Conservation (phyloP, 208 protist species). For the Lotmaria passim region DNA sequence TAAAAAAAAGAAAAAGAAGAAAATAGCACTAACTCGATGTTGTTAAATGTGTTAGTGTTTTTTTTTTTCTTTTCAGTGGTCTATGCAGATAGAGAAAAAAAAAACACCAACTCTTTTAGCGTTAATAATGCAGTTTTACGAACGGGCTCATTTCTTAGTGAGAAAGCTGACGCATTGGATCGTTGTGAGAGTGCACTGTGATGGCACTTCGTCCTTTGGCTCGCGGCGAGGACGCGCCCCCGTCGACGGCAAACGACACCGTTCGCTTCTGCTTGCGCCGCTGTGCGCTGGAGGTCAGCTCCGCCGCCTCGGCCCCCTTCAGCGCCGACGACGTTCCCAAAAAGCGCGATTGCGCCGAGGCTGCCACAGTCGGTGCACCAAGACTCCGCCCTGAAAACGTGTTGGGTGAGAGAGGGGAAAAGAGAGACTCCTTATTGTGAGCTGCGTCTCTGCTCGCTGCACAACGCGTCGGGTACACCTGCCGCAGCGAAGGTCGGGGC, state of each 20-base stretch:
- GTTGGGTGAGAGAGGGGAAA: slow-evolving; percentile 28
- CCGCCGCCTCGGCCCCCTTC: slow-evolving; percentile 1
- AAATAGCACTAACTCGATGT: no score
- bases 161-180: not conserved
- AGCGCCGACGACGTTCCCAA: slow-evolving; percentile 12
- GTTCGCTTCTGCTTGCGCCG: slow-evolving; percentile 12
- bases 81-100: no score
- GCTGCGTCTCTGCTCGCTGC: not conserved
- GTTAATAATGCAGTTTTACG: no score
- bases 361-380: not conserved
- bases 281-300: slow-evolving; percentile 8
- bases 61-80: no score
- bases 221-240: not conserved
- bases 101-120: no score
- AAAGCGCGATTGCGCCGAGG: not conserved
- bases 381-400: slow-evolving; percentile 23
- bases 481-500: not conserved
- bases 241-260: slow-evolving; percentile 26
- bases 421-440: slow-evolving; percentile 13
- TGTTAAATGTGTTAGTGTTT: no score
- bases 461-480: not conserved
- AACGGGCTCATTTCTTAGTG: not conserved
- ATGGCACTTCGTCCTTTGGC: not conserved
- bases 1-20: no score
- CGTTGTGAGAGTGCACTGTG: not conserved